Evolutionary conservation across 441 rosid genomes (phyloP), one percentile per base, ranked within the genome.

Genomic region (Pelargonium citronellum): DNA sequence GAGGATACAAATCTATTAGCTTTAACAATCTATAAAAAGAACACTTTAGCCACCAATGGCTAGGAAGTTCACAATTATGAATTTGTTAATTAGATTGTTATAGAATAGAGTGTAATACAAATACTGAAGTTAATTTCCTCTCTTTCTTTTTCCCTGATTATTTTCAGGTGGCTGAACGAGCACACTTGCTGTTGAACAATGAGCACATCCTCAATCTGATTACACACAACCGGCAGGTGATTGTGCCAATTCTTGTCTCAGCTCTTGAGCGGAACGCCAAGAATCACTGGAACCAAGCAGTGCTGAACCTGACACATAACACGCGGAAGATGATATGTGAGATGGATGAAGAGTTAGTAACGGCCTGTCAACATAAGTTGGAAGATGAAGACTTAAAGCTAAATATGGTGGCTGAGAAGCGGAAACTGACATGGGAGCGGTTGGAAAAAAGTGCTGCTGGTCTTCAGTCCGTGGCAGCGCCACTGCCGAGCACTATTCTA

Each of bases 251-350:
- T 0, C 75, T 87, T 60, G 69, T 83, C 75, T 68, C 89, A 12
- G 88, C 88, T 51, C 86, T 89, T 1, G 89, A 89, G 79, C 75
- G 69, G 72, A 89, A 89, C 73, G 70, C 81, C 49, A 80, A 68
- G 79, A 82, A 72, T 74, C 95, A 89, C 75, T 89, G 95, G 95
- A 87, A 87, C 71, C 89, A 83, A 69, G 82, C 95, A 1, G 92
- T 89, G 20, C 87, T 89, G 57, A 87, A 85, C 78, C 83, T 87
- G 68, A 82, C 89, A 30, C 85, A 83, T 64, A 86, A 89, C 57
- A 67, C 87, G 12, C 81, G 78, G 74, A 87, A 82, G 75, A 77
- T 81, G 73, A 80, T 89, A 13, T 68, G 74, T 6, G 92, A 89
- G 60, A 87, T 87, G 87, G 95, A 89, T n/a, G 89, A 86, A 72